Evolutionary conservation across 345 rosid species (phyloP).

Genomic region (Corchorus olitorius): DNA sequence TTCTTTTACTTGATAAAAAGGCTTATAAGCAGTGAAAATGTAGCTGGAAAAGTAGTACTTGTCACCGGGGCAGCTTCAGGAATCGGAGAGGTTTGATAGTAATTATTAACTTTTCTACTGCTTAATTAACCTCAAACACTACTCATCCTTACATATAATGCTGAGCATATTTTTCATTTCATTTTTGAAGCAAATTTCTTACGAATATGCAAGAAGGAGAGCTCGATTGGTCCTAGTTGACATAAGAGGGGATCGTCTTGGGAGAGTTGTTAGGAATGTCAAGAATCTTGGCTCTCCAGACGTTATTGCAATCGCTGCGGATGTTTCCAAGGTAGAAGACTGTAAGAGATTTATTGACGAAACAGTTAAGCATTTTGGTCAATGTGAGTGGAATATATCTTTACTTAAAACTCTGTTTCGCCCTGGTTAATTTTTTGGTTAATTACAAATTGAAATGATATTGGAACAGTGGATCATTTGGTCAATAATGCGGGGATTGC

Average conservation of each 20-base stretch:
- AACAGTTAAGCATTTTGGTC: conserved; percentile 28
- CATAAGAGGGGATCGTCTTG: conserved; percentile 28
- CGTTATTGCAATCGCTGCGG: conserved; percentile 29
- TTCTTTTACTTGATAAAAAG: conserved; percentile 5
- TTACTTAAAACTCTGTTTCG: no score
- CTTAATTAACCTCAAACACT: background rate
- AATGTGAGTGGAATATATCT: conserved; percentile 17
- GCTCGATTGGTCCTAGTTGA: conserved; percentile 34
- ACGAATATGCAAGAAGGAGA: conserved; percentile 41
- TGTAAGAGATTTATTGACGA: conserved; percentile 33
- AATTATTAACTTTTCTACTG: conserved; percentile 29
- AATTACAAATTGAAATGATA: background rate
- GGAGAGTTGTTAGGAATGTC: conserved; percentile 26
- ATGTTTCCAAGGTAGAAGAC: conserved; percentile 29
- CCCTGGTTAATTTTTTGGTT: no score
- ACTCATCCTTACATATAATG: no score
- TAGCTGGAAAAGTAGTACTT: conserved; percentile 54
- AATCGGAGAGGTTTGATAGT: conserved; percentile 55
- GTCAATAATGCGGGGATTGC: conserved; percentile 35
- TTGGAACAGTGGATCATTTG: conserved; percentile 32
- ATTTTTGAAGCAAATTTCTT: conserved; percentile 24
- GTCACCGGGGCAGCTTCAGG: conserved; percentile 74
- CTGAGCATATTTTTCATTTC: background rate
- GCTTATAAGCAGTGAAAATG: conserved; percentile 31
- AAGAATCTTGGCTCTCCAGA: conserved; percentile 30